A percentile compares a stretch with the other conserved stretches of the same genome.
phyloP scores from a whole-genome alignment of 140 eudicot genomes.

The Eryngium alpinum region DNA sequence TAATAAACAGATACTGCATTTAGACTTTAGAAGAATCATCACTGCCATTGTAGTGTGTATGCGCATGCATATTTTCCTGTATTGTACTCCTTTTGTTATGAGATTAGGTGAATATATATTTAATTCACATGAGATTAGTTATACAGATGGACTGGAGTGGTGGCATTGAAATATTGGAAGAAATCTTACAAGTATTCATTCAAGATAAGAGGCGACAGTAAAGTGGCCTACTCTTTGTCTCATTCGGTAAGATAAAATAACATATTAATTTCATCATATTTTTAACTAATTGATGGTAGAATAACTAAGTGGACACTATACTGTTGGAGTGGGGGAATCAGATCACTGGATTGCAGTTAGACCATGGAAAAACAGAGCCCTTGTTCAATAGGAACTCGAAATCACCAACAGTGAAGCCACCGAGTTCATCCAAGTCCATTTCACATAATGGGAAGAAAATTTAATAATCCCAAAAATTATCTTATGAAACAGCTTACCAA shows the following conservation, averaged over 20 bases:
- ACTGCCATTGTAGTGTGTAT: background rate
- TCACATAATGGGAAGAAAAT: conserved; percentile 47
- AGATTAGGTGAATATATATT: too few species aligned
- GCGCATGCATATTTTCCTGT: background rate
- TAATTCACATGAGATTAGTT: background rate
- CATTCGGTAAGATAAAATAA: conserved; percentile 53
- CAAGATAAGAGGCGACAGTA: conserved; percentile 80
- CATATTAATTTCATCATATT: background rate
- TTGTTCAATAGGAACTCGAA: conserved; percentile 25
- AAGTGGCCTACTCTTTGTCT: conserved; percentile 93
- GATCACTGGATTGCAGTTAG: conserved; percentile 96
- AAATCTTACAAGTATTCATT: conserved; percentile 68
- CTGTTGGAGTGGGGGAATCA: conserved; percentile 82
- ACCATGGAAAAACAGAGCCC: conserved; percentile 80
- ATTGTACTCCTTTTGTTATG: background rate
- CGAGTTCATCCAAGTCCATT: conserved; percentile 34
- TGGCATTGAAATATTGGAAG: conserved; percentile 64
- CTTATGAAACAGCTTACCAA: conserved; percentile 42
- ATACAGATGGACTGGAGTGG: conserved; percentile 78
- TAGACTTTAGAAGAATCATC: too few species aligned
- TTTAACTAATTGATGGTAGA: background rate
- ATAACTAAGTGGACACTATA: background rate
- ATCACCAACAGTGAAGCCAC: conserved; percentile 38
- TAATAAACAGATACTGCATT: too few species aligned
- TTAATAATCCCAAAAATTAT: conserved; percentile 45